Evolutionary conservation across 208 protist species (phyloP), one percentile per base, ranked within the genome.

Genomic region (Trypanosoma grayi): DNA sequence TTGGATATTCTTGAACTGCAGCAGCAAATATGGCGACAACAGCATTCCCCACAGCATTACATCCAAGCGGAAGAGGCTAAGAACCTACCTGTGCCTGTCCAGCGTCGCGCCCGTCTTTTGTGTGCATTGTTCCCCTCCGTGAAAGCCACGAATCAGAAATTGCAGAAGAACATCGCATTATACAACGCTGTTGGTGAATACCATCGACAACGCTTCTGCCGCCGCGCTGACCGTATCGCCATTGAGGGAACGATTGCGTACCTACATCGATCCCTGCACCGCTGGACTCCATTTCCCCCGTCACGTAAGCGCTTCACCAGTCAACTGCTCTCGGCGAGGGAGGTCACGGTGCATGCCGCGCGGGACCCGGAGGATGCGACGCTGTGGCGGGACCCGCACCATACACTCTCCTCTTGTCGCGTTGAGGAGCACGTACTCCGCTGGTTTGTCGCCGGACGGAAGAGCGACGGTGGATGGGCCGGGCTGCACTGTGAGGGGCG

Each of bases 401-500:
- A 43, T 2, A 36, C 52, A 7, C 50, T 50, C 44, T 16, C 77
- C 16, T 66, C 75, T 0, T 51, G 58, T 30, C 33, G 52, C 11
- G 76, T 88, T 0, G 83, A 90, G 59, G 56, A 70, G 7, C 72
- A 73, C 51, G 86, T 88, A 36, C 57, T 87, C 10, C 70, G 51
- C 25, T 63, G 64, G 47, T 60, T 77, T 48, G 14, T 30, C 20
- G 18, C 20, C 37, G 31, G 9, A 11, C 16, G 30, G n/a, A 27
- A 22, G 28, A 7, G 31, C 31, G 5, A 43, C 34, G 39, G 24
- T 43, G 37, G 34, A 11, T 94, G 88, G 85, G 46, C 56, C 20
- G 88, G 85, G 7, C 57, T 81, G 40, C 83, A 91, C 46, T 92
- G 88, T 60, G 83, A 94, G 52, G 88, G 88, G 6, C 51, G 57